Conservation (phyloP, 306 rosid species). For the Lathyrus aphaca region DNA sequence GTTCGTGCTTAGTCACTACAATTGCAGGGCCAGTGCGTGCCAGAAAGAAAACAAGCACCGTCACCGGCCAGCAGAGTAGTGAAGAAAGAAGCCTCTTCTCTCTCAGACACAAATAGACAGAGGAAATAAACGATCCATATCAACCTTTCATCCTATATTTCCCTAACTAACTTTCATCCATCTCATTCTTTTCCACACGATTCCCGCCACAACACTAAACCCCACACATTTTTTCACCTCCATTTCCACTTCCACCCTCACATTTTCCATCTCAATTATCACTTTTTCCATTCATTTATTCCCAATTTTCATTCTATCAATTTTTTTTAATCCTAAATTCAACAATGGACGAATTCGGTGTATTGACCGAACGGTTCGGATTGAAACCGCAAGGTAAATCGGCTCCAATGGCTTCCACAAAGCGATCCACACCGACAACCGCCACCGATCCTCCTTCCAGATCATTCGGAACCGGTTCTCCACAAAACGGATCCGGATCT, state of each 20-base stretch:
- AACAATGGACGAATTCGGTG: conserved; percentile 88
- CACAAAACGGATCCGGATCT: conserved; percentile 51
- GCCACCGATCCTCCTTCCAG: conserved; percentile 28
- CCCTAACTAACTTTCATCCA: background rate
- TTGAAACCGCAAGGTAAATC: conserved; percentile 86
- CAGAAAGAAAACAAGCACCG: background rate
- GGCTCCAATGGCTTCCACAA: conserved; percentile 85
- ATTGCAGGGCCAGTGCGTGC: conserved; percentile 8
- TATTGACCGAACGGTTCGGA: conserved; percentile 74
- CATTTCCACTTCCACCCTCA: too few species aligned
- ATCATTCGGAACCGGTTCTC: conserved; percentile 37
- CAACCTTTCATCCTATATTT: background rate
- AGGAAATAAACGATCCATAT: background rate
- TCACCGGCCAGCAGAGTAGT: background rate
- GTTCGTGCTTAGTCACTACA: conserved; percentile 10
- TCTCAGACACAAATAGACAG: background rate
- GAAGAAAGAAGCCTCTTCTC: background rate
- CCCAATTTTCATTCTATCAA: background rate
- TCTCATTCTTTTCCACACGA: background rate
- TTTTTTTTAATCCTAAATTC: background rate
- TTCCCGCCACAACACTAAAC: conserved; percentile 7
- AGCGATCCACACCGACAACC: conserved; percentile 34
- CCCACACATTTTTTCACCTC: too few species aligned
- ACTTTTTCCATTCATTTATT: background rate
- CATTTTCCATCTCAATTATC: background rate